Evolutionary conservation across 768 basidiomycete genomes (phyloP).

Genomic region (Tulasnella sp.): DNA sequence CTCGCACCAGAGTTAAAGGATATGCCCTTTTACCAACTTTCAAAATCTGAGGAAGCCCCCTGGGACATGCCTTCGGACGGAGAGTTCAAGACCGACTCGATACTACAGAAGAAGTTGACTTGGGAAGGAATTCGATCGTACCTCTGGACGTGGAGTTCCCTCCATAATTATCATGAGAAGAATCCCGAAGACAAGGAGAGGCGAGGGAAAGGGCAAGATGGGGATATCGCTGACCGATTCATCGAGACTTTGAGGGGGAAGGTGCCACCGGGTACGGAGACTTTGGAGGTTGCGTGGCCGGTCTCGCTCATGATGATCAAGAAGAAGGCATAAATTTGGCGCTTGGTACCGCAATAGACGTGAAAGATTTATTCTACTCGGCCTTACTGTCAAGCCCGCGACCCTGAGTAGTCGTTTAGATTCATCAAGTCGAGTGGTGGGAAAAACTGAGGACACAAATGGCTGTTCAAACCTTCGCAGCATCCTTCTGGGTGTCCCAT

Average conservation of each 20-base stretch:
- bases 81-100: slow-evolving; percentile 24
- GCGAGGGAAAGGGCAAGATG: slow-evolving; percentile 17
- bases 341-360: no score
- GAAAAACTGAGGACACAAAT: no score
- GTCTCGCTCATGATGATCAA: slow-evolving; percentile 27
- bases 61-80: neutral
- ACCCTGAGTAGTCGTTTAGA: no score
- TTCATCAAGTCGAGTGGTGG: no score
- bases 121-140: slow-evolving; percentile 61
- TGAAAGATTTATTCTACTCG: no score
- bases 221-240: slow-evolving; percentile 22
- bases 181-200: slow-evolving; percentile 44
- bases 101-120: slow-evolving; percentile 48
- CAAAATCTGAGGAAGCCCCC: neutral
- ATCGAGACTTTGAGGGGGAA: slow-evolving; percentile 16
- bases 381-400: no score
- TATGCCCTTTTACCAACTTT: neutral
- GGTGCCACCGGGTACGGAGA: slow-evolving; percentile 12
- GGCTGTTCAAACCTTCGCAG: no score
- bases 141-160: slow-evolving; percentile 57
- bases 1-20: slow-evolving; percentile 30
- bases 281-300: slow-evolving; percentile 27
- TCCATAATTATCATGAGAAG: slow-evolving; percentile 54
- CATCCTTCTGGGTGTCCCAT: no score
- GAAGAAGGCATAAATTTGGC: slow-evolving; percentile 16